Conservation (phyloP, 1,139 yeast genomes). For the Candida buenavistaensis region DNA sequence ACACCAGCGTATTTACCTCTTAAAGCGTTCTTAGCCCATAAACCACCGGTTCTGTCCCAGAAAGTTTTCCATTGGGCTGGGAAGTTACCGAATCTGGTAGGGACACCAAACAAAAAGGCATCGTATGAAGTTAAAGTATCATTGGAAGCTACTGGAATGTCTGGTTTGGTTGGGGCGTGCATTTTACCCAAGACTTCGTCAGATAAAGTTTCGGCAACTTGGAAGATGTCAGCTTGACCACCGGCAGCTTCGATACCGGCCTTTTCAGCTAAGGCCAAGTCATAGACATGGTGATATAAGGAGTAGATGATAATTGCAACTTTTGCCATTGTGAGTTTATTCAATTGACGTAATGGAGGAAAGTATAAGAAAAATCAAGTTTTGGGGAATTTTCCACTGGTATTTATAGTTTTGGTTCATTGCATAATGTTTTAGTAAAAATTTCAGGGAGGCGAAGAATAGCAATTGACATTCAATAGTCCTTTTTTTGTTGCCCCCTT, state of each 20-base stretch:
- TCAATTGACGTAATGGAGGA: not conserved
- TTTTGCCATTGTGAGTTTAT: conserved; percentile 15
- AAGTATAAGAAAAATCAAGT: too few relatives aligned
- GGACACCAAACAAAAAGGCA: conserved; percentile 40
- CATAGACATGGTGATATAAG: conserved; percentile 36
- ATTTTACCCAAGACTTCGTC: conserved; percentile 27
- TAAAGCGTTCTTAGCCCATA: conserved; percentile 38
- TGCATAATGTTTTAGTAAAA: too few relatives aligned
- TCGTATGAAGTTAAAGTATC: conserved; percentile 35
- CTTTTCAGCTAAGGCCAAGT: conserved; percentile 35
- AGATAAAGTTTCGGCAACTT: conserved; percentile 37
- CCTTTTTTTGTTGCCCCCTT: too few relatives aligned
- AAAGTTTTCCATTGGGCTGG: conserved; percentile 42
- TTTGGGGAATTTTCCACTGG: too few relatives aligned
- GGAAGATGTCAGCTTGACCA: conserved; percentile 37
- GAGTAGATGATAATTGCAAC: conserved; percentile 40
- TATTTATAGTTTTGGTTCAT: too few relatives aligned
- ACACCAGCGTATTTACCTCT: conserved; percentile 40
- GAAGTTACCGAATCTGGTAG: conserved; percentile 40
- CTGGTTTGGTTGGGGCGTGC: conserved; percentile 32
- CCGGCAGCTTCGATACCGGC: conserved; percentile 40
- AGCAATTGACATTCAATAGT: too few relatives aligned
- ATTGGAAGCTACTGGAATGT: conserved; percentile 32
- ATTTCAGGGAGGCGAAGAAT: too few relatives aligned
- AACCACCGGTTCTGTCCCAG: conserved; percentile 41